These are phyloP conservation scores for Pulveroboletus ravenelii DNA, from an alignment of 768 basidiomycete species.

Conservation along the genomic window DNA sequence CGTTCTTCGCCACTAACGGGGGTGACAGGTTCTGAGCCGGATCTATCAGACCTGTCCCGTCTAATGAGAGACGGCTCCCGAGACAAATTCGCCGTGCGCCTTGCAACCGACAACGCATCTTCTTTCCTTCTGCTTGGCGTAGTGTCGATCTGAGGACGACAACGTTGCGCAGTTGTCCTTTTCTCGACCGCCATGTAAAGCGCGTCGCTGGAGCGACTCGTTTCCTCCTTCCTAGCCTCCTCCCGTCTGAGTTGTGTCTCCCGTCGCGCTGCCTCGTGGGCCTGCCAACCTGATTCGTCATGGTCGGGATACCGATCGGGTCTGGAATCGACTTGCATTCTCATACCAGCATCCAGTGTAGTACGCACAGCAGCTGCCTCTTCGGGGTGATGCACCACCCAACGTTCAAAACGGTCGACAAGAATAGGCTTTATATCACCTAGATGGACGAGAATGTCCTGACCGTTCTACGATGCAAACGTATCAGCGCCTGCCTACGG, in stretches of 20 bases:
- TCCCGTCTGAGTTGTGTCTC: slow-evolving; percentile 32
- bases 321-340: slow-evolving; percentile 23
- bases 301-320: slow-evolving; percentile 22
- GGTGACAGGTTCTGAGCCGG: slow-evolving; percentile 24
- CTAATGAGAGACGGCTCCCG: slow-evolving; percentile 21
- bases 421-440: slow-evolving; percentile 60
- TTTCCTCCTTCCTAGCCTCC: slow-evolving; percentile 34
- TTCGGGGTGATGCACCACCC: slow-evolving; percentile 44
- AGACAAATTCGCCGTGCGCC: slow-evolving; percentile 24
- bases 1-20: slow-evolving; percentile 26
- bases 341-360: slow-evolving; percentile 18
- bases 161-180: slow-evolving; percentile 12
- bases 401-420: slow-evolving; percentile 59
- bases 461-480: slow-evolving; percentile 53
- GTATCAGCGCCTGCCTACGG: slow-evolving; percentile 13
- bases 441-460: slow-evolving; percentile 66
- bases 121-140: slow-evolving; percentile 29
- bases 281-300: slow-evolving; percentile 32
- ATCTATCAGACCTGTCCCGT: slow-evolving; percentile 21
- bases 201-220: slow-evolving; percentile 31
- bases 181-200: slow-evolving; percentile 28
- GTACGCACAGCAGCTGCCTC: slow-evolving; percentile 24
- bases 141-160: slow-evolving; percentile 28
- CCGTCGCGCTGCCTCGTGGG: slow-evolving; percentile 29
- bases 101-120: slow-evolving; percentile 22